phyloP scores from a whole-genome alignment of 1,139 yeast genomes.

The Yamadazyma spencermartinsiae region DNA sequence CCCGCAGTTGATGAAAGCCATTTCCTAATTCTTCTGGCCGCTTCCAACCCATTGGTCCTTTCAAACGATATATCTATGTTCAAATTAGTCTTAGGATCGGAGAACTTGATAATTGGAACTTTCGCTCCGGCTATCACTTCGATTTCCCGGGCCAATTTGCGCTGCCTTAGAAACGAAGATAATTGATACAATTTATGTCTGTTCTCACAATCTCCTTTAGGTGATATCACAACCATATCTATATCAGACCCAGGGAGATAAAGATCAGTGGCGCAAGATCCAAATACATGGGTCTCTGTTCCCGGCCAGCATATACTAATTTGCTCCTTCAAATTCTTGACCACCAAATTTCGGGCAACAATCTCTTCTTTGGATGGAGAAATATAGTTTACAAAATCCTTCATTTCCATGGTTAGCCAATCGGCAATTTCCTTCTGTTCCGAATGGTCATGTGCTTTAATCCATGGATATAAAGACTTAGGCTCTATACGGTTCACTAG shows the following conservation, averaged over 20 bases:
- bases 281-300: slow-evolving; percentile 84
- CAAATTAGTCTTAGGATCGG: slow-evolving; percentile 68
- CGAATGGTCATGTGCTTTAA: slow-evolving; percentile 72
- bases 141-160: slow-evolving; percentile 66
- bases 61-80: slow-evolving; percentile 94
- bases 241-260: slow-evolving; percentile 96
- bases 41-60: slow-evolving; percentile 79
- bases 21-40: slow-evolving; percentile 74
- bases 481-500: slow-evolving; percentile 14
- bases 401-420: slow-evolving; percentile 86
- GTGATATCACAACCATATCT: slow-evolving; percentile 84
- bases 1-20: slow-evolving; percentile 83
- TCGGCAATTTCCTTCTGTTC: slow-evolving; percentile 75
- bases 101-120: slow-evolving; percentile 93
- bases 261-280: slow-evolving; percentile 92
- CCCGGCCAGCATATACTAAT: slow-evolving; percentile 74
- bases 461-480: slow-evolving; percentile 70
- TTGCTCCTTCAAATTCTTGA: slow-evolving; percentile 56
- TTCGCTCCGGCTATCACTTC: slow-evolving; percentile 91
- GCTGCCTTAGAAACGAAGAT: slow-evolving; percentile 65
- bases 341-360: slow-evolving; percentile 63
- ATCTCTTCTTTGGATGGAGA: slow-evolving; percentile 85
- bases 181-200: slow-evolving; percentile 71
- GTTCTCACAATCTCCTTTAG: slow-evolving; percentile 62
- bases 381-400: slow-evolving; percentile 81